Base-by-base conservation (phyloP, 2,329 filamentous ascomycete species). In the Aspergillus sp. region DNA sequence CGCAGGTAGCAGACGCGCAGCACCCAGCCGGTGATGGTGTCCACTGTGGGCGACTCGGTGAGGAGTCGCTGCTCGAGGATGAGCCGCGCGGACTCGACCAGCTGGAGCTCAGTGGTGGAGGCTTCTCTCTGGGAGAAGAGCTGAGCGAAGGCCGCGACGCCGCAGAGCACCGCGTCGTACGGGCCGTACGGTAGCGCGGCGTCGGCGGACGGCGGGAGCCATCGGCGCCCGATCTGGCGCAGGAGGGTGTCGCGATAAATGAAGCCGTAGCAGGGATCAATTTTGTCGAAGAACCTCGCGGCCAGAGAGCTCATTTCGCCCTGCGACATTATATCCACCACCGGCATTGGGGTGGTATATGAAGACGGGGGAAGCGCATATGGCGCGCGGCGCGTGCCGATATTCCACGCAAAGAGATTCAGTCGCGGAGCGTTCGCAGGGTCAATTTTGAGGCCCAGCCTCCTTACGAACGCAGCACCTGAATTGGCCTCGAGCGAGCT, bases 361-460 rank as follows among this genome's bases (percentile, higher is more conserved):
- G 43, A 19, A 13, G 35, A 26, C 4, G 39, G 30, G 12, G 38
- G 33, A 15, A 38, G 31, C 16, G 41, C 26, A 4, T 24, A 40
- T 4, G 19, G 35, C 3, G 33, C 34, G 31, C 34, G 43, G n/a
- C 29, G 47, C 13, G 26, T 43, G 1, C 57, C 61, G 10, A 66
- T 50, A 43, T 76, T 75, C 72, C 72, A 76, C 0, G 67, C 71
- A 45, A 76, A 75, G 0, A 71, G 62, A 41, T 72, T 68, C 34
- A 74, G 55, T 29, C 68, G 61, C 0, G 72, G 70, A 1, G 68
- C 69, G 43, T 66, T 67, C 4, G 64, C 64, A 1, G 71, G 67
- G 44, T 76, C 71, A 13, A 75, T 58, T 26, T 65, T 62, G 26
- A 73, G 57, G 0, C 67, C 72, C 22, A 76, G 52, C 14, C 65